Base-by-base conservation (phyloP, 2,329 filamentous ascomycete species). In the Penicillium sp. region DNA sequence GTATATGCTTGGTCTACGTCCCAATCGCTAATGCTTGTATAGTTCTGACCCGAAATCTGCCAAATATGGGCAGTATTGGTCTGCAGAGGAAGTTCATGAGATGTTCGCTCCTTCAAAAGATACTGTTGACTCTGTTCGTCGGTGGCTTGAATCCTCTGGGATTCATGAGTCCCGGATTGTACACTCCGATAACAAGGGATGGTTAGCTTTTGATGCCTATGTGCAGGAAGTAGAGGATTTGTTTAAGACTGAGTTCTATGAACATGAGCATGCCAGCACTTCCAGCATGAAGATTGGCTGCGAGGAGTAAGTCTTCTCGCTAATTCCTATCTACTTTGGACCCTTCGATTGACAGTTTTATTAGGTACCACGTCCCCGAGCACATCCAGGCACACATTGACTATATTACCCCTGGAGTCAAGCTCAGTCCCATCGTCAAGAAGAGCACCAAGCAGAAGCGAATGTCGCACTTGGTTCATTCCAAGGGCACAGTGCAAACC, bases 381-480 rank as follows among this genome's bases (percentile, higher is more conserved):
- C 65, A 77, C 38, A 60, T 84, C 14, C 73, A 73, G 41, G 60
- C 73, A 11, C 79, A 84, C 55, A 73, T 84, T 49, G 82, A 84
- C 68, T 84, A 83, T 65, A 77, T 85, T 36, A 84, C 78, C 0
- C 82, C 82, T 0, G 81, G 81, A 16, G 77, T 82, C 59, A 81
- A 80, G 58, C 73, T 84, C n/a, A 66, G 63, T n/a, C 63, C 63
- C n/a, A 58, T 67, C 2, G 51, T 66, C 2, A 67, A 67, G 55
- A 68, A 67, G 36, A 62, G 50, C 40, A 61, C 54, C 17, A 60
- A 63, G 37, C 54, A 49, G 4, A 69, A 65, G 50, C 60, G 62
- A 0, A 56, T 55, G 12, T 67, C 65, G 2, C 59, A 65, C 11
- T 33, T 67, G 26, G 46, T 40, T 19, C 56, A 59, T 17, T 41